phyloP scores from a whole-genome alignment of 2,329 filamentous ascomycete genomes.

The Diplodia sapinea region DNA sequence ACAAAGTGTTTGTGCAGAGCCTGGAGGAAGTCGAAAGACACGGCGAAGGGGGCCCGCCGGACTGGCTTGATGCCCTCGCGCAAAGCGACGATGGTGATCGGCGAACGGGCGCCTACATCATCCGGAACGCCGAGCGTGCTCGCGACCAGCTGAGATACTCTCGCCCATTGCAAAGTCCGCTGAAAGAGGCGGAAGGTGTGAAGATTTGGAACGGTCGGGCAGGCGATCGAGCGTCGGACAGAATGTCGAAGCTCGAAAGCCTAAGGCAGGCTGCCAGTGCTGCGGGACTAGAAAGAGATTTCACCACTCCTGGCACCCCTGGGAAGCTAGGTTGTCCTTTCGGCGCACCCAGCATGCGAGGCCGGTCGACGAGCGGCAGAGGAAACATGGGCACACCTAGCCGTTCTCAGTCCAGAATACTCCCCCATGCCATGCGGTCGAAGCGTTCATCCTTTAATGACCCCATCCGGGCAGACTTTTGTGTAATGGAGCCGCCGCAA shows the following conservation, averaged over 20 bases:
- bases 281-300: conserved; percentile 76
- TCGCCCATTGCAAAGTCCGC: conserved; percentile 25
- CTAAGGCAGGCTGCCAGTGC: conserved; percentile 24
- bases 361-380: conserved; percentile 51
- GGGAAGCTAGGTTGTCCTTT: conserved; percentile 84
- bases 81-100: conserved; percentile 45
- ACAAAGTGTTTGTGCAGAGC: conserved; percentile 48
- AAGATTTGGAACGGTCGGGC: conserved; percentile 49
- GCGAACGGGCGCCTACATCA: conserved; percentile 42
- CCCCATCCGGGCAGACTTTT: conserved; percentile 51
- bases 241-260: conserved; percentile 29
- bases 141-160: conserved; percentile 33
- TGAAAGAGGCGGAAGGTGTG: conserved; percentile 41
- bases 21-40: conserved; percentile 43
- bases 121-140: conserved; percentile 46
- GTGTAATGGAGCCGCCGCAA: conserved; percentile 50
- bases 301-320: conserved; percentile 82
- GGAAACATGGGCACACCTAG: conserved; percentile 52
- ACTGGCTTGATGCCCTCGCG: conserved; percentile 46
- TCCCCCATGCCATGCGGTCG: conserved; percentile 43
- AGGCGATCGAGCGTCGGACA: conserved; percentile 27
- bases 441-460: conserved; percentile 51
- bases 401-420: conserved; percentile 48
- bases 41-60: conserved; percentile 35
- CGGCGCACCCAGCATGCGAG: conserved; percentile 57